A percentile compares a stretch with the other conserved stretches of the same genome.
These are phyloP conservation scores for Parastagonospora nodorum DNA, from an alignment of 2,329 filamentous ascomycete genomes.

Conservation along the genomic window DNA sequence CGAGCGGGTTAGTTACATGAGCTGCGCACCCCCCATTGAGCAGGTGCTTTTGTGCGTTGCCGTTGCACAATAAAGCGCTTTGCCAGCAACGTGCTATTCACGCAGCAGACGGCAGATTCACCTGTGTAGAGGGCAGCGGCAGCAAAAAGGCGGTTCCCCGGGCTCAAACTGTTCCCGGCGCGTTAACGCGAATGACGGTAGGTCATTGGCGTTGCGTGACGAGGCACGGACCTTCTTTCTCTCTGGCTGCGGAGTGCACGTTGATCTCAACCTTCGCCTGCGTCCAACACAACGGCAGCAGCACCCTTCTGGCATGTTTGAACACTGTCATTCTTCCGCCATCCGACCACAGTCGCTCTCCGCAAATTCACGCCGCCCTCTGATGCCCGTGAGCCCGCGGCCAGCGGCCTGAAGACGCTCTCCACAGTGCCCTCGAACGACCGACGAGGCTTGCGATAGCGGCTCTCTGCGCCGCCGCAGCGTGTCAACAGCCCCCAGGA, in stretches of 20 bases:
- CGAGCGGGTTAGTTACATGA: conserved; percentile 23
- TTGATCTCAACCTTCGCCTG: conserved; percentile 21
- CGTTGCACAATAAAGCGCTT: conserved; percentile 3
- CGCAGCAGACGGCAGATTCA: not conserved
- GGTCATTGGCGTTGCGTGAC: not conserved
- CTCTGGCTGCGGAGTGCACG: conserved; percentile 10
- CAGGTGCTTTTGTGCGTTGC: conserved; percentile 19
- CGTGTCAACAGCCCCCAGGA: conserved; percentile 18
- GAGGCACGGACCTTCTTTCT: conserved; percentile 2
- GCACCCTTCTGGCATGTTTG: conserved; percentile 16
- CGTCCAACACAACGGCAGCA: conserved; percentile 12
- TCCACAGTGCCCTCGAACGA: conserved; percentile 28
- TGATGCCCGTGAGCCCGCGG: conserved; percentile 19
- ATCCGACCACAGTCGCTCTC: conserved; percentile 13
- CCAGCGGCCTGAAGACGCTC: conserved; percentile 29
- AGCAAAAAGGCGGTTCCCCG: not conserved
- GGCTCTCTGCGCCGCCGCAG: conserved; percentile 20
- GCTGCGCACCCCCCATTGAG: conserved; percentile 15
- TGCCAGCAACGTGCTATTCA: not conserved
- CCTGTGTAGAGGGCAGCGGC: not conserved
- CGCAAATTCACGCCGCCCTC: conserved; percentile 7
- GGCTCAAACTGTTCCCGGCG: conserved; percentile 2
- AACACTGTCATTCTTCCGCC: conserved; percentile 26
- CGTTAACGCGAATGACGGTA: conserved; percentile 15
- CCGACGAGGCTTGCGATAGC: conserved; percentile 32